Evolutionary conservation across 495 filamentous ascomycete genomes (phyloP), one percentile per base, ranked within the genome.

Genomic region (Penicillium canescens): DNA sequence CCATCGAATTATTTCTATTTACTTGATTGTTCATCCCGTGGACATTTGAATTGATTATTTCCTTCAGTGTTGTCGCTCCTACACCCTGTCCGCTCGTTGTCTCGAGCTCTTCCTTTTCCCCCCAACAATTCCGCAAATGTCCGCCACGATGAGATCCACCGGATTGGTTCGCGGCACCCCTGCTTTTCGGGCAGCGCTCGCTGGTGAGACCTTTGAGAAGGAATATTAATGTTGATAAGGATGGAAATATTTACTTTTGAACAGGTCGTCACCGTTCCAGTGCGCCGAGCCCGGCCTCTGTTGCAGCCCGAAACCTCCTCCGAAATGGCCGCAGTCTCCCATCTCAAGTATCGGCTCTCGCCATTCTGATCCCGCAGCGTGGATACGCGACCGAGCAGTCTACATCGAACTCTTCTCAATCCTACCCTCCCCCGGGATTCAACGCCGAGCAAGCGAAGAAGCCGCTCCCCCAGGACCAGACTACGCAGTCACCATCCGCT

Each of bases 381-480:
- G 76, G 70, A 58, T 82, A 88, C 65, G 79, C 83, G 16, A 98
- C 94, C 46, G 87, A 92, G 52, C 84, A 86, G 36, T 82, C 83
- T 14, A 83, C 82, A 24, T 75, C 79, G 28, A 75, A 69, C 23
- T 76, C 82, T 42, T 79, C 81, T 44, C 76, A 80, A 34, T 75
- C 74, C 40, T 86, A 84, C 14, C 94, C 94, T 33, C 93, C 94
- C 42, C 94, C 94, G 9, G 95, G 94, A 8, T 99, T 97, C 80
- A 92, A 96, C 66, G 76, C 90, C 13, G 86, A 96, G 65, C 74
- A 90, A 70, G 94, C 94, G 35, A 96, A 92, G 81, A 95, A 90
- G 60, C 91, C 94, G 2, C 75, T 94, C 34, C 77, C 82, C 0
- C 76, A 75, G 53, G 80, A 75, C 41, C 55, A 67, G 38, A 49